These are phyloP conservation scores for Arachis hypogaea DNA, from an alignment of 306 rosid species.

Conservation along the genomic window DNA sequence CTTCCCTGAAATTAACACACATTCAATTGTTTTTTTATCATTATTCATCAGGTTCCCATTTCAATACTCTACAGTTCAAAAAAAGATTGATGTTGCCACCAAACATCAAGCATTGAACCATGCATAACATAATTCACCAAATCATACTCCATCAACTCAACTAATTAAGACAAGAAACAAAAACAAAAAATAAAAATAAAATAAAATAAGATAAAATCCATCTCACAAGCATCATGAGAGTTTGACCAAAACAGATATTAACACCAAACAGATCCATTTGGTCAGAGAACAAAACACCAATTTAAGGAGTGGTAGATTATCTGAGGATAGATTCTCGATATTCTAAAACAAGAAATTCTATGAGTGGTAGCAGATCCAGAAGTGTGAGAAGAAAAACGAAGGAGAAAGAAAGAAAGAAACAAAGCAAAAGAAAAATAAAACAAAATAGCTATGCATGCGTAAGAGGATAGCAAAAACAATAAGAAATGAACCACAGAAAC, in stretches of 20 bases:
- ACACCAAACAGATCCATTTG: constrained; percentile 1
- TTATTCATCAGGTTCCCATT: not conserved
- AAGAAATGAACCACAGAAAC: too few relatives aligned
- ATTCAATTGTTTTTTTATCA: not conserved
- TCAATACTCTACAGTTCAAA: not conserved
- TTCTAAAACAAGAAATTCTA: too few relatives aligned
- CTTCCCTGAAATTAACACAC: constrained; percentile 57
- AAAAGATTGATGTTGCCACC: not conserved
- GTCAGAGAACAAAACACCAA: constrained; percentile 9
- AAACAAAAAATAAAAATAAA: not conserved
- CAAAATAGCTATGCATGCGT: too few relatives aligned
- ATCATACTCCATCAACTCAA: constrained; percentile 1
- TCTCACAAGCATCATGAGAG: constrained; percentile 5
- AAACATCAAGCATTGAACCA: not conserved
- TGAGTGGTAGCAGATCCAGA: too few relatives aligned
- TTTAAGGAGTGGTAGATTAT: not conserved
- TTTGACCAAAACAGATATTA: constrained; percentile 12
- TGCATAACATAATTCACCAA: constrained; percentile 19
- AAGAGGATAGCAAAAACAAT: too few relatives aligned
- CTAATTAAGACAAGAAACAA: too few relatives aligned
- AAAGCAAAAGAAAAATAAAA: too few relatives aligned
- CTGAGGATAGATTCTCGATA: too few relatives aligned
- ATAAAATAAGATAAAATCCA: not conserved
- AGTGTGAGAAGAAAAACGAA: too few relatives aligned
- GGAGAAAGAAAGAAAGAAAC: too few relatives aligned